Evolutionary conservation across 2,329 filamentous ascomycete genomes (phyloP), one percentile per base, ranked within the genome.

Genomic region (Diaporthe destruens): DNA sequence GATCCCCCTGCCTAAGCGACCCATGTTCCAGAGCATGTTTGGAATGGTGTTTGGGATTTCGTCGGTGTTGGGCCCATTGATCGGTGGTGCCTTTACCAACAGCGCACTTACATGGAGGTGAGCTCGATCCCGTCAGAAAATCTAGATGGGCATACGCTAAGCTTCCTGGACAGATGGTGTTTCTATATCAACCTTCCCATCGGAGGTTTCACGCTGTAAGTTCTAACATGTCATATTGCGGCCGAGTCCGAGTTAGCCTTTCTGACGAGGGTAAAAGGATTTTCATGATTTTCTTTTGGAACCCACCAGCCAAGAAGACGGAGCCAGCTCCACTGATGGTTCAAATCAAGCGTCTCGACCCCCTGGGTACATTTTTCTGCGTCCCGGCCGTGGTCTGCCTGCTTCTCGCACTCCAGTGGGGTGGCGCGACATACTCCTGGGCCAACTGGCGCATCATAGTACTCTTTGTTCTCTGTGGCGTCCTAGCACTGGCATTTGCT

Each of bases 361-460:
- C 88, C 0, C 77, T 91, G 1, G 90, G 90, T 34, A 90, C 88
- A 9, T 77, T 87, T 18, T 85, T 91, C 79, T 88, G 92, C 75
- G 80, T 92, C 20, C 89, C 90, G 0, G 85, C 85, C 42, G 85
- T 91, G 51, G 83, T 91, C 18, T 89, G 85, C 74, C 86, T 92
- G 49, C 80, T 92, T 3, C 82, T 93, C 6, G 90, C 90, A 1
- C 82, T 93, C 44, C 88, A 92, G 76, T 92, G 89, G 90, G 89
- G 89, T 67, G 89, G 89, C 4, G 84, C 84, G 2, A 84, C 79
- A 2, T 88, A 89, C 75, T 74, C 82, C 0, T 91, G 89, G 89
- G 81, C 78, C 51, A 84, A 82, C 75, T 86, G 85, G 81, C 85
- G 86, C 55, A 85, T 90, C 69, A 85, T 90, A 63, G 76, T 86